Evolutionary conservation across 208 protist species (phyloP).

Genomic region (Crithidia fasciculata): DNA sequence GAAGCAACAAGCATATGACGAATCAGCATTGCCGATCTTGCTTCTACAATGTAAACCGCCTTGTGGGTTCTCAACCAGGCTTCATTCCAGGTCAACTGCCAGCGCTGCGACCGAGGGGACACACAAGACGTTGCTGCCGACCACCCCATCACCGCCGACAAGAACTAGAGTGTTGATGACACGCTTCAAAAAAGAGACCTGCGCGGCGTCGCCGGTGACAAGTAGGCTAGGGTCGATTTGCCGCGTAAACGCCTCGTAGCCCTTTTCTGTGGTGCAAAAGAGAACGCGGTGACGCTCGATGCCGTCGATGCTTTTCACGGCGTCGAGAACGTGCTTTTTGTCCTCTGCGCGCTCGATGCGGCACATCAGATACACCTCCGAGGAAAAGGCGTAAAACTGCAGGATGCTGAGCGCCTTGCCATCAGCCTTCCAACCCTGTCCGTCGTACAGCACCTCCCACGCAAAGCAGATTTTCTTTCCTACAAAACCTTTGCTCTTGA

Average conservation of each 20-base stretch:
- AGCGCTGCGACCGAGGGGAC: constrained; percentile 31
- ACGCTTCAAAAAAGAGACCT: constrained; percentile 68
- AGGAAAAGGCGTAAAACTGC: constrained; percentile 47
- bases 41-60: too few species aligned
- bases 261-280: constrained; percentile 83
- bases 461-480: constrained; percentile 67
- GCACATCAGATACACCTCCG: constrained; percentile 85
- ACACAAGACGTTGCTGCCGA: constrained; percentile 44
- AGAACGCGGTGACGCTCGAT: constrained; percentile 80
- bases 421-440: constrained; percentile 49
- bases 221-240: constrained; percentile 79
- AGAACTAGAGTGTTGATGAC: constrained; percentile 73
- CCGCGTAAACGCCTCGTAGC: constrained; percentile 85
- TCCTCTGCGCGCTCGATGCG: constrained; percentile 50
- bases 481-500: constrained; percentile 53
- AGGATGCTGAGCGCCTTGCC: constrained; percentile 57
- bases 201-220: constrained; percentile 54
- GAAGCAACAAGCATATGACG: too few species aligned
- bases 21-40: too few species aligned
- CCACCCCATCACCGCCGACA: constrained; percentile 34
- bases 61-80: too few species aligned
- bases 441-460: constrained; percentile 70
- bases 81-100: constrained; percentile 16
- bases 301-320: constrained; percentile 48
- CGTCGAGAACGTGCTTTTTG: constrained; percentile 49